A percentile compares a stretch with the other conserved stretches of the same genome.
Evolutionary conservation across 129 eudicot genomes (phyloP).

Genomic region (Flaveria linearis): DNA sequence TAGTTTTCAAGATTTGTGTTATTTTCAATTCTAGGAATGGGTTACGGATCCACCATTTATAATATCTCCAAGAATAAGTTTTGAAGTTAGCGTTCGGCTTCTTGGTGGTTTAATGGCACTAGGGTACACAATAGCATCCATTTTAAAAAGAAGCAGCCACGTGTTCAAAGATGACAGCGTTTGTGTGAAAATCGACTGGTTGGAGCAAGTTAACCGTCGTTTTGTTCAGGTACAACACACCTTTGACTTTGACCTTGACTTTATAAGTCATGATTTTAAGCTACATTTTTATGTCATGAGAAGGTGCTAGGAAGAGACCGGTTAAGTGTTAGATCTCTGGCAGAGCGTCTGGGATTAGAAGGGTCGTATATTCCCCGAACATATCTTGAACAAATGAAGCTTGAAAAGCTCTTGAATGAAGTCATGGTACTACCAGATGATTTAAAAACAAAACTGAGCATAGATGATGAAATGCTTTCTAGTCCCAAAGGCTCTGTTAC

Average conservation of each 20-base stretch:
- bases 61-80: slow-evolving; percentile 95
- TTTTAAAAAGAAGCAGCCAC: slow-evolving; percentile 89
- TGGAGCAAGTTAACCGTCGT: slow-evolving; percentile 85
- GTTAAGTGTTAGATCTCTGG: slow-evolving; percentile 55
- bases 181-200: slow-evolving; percentile 85
- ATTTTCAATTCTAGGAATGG: slow-evolving; percentile 68
- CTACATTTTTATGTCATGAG: slow-evolving; percentile 5
- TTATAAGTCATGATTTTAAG: neutral
- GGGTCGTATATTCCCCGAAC: slow-evolving; percentile 94
- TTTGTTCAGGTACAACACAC: slow-evolving; percentile 68
- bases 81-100: slow-evolving; percentile 98
- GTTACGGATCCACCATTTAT: slow-evolving; percentile 90
- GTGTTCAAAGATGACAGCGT: slow-evolving; percentile 77
- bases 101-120: slow-evolving; percentile 99
- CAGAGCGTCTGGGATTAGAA: slow-evolving; percentile 82
- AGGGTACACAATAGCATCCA: slow-evolving; percentile 98
- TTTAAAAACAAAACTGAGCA: slow-evolving; percentile 84
- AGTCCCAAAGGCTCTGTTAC: slow-evolving; percentile 74
- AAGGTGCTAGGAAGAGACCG: slow-evolving; percentile 98
- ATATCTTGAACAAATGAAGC: slow-evolving; percentile 96
- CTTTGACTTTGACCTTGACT: neutral
- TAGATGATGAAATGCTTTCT: slow-evolving; percentile 75
- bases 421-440: slow-evolving; percentile 95
- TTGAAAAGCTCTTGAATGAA: slow-evolving; percentile 90
- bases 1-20: neutral